phyloP scores from a whole-genome alignment of 345 rosid genomes.

The Sapria himalayana region DNA sequence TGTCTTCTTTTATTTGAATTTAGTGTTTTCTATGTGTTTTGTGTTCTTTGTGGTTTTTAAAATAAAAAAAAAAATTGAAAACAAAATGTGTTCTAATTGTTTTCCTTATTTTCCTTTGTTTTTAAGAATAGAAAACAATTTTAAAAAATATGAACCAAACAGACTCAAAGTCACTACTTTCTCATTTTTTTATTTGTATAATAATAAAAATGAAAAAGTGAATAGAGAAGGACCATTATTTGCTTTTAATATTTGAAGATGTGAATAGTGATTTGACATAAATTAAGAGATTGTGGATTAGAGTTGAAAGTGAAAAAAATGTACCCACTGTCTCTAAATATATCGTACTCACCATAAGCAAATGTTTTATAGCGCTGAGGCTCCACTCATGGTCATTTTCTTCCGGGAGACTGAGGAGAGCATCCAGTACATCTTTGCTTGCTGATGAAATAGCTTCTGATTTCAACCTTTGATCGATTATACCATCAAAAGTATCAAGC shows the following conservation, averaged over 20 bases:
- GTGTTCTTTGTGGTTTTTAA: too few relatives aligned
- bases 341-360: conserved; percentile 11
- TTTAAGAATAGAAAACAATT: too few relatives aligned
- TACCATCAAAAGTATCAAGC: conserved; percentile 9
- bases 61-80: too few relatives aligned
- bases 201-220: too few relatives aligned
- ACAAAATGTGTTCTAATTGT: too few relatives aligned
- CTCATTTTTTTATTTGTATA: too few relatives aligned
- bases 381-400: conserved; percentile 6
- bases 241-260: background rate
- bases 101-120: too few relatives aligned
- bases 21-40: too few relatives aligned
- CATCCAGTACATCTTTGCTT: conserved; percentile 17
- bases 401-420: conserved; percentile 11
- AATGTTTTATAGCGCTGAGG: conserved; percentile 10
- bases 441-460: background rate
- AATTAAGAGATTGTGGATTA: background rate
- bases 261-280: background rate
- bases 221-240: background rate
- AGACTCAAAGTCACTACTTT: too few relatives aligned
- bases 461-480: conserved; percentile 13
- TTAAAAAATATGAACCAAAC: too few relatives aligned
- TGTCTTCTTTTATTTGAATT: too few relatives aligned
- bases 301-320: background rate
- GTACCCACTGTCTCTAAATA: background rate